These are phyloP conservation scores for Hamamelis virginiana DNA, from an alignment of 164 flowering plant genomes.

Conservation along the genomic window DNA sequence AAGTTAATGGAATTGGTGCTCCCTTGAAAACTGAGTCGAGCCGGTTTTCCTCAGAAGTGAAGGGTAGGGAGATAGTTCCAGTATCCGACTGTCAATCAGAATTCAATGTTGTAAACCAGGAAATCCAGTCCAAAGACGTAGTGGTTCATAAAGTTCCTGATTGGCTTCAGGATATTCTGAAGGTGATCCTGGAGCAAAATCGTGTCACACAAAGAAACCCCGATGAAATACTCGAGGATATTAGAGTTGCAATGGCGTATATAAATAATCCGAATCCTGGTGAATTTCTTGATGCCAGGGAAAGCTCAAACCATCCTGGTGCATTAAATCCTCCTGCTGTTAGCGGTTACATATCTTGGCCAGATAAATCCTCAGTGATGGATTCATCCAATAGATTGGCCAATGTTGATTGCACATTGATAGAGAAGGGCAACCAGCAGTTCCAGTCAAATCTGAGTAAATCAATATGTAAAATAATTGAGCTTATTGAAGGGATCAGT, in stretches of 20 bases:
- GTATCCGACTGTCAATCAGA: slow-evolving; percentile 12
- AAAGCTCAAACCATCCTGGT: slow-evolving; percentile 13
- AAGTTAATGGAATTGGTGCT: slow-evolving; percentile 9
- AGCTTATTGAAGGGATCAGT: slow-evolving; percentile 67
- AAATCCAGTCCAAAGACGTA: not conserved
- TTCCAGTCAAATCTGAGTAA: slow-evolving; percentile 34
- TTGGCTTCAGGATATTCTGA: slow-evolving; percentile 31
- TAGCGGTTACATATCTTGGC: slow-evolving; percentile 2
- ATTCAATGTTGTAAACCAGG: slow-evolving; percentile 3
- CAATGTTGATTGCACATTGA: slow-evolving; percentile 7
- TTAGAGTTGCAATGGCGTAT: slow-evolving; percentile 26
- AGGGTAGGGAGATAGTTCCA: slow-evolving; percentile 15
- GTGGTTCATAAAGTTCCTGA: slow-evolving; percentile 7
- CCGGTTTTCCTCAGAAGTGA: slow-evolving; percentile 12
- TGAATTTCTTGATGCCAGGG: slow-evolving; percentile 23
- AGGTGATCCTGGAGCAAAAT: slow-evolving; percentile 25
- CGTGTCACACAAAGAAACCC: slow-evolving; percentile 15
- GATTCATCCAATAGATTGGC: slow-evolving; percentile 8
- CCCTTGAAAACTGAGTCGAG: slow-evolving; percentile 11
- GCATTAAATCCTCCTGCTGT: slow-evolving; percentile 5
- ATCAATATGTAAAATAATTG: slow-evolving; percentile 58
- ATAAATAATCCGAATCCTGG: slow-evolving; percentile 6
- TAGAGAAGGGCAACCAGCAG: slow-evolving; percentile 27
- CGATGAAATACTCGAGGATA: slow-evolving; percentile 29
- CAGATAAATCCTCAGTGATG: not conserved